These are phyloP conservation scores for Triticum dicoccoides DNA, from an alignment of 176 grass and related monocot species.

Conservation along the genomic window DNA sequence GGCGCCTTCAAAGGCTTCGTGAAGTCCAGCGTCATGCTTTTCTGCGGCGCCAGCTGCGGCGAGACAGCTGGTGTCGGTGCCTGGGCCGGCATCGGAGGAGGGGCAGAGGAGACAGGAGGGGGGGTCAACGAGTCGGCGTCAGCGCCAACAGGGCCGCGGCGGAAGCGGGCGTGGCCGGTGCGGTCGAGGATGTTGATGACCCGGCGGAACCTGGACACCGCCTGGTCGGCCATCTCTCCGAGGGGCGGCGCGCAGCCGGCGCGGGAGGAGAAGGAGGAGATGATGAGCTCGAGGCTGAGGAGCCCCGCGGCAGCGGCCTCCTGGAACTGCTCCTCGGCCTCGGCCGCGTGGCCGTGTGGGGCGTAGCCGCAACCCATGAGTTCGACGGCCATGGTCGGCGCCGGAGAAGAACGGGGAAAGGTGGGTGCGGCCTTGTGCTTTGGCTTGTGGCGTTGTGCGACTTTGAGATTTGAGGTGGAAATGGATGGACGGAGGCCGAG, in stretches of 20 bases:
- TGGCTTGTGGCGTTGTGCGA: neutral
- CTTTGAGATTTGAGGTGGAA: neutral
- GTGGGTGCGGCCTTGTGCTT: neutral
- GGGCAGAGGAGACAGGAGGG: neutral
- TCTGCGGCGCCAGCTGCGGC: neutral
- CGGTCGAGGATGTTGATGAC: constrained; percentile 88
- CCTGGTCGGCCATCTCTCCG: constrained; percentile 66
- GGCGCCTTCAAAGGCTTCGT: constrained; percentile 27
- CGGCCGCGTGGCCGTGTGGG: neutral
- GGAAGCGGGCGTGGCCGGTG: constrained; percentile 87
- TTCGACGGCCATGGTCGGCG: constrained; percentile 50
- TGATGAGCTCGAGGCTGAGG: constrained; percentile 67
- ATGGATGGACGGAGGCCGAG: neutral
- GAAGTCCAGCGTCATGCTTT: constrained; percentile 58
- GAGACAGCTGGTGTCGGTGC: neutral
- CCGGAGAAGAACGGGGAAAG: neutral
- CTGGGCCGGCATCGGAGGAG: neutral
- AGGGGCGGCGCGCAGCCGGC: constrained; percentile 17
- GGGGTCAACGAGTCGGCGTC: neutral
- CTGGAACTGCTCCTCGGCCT: constrained; percentile 40
- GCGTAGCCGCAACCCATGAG: constrained; percentile 33
- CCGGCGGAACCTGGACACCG: constrained; percentile 58
- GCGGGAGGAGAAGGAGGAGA: constrained; percentile 44
- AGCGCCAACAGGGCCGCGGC: constrained; percentile 43
- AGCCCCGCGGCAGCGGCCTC: constrained; percentile 72